Conservation (phyloP, 805 yeast genomes). For the Ogataea neopini region DNA sequence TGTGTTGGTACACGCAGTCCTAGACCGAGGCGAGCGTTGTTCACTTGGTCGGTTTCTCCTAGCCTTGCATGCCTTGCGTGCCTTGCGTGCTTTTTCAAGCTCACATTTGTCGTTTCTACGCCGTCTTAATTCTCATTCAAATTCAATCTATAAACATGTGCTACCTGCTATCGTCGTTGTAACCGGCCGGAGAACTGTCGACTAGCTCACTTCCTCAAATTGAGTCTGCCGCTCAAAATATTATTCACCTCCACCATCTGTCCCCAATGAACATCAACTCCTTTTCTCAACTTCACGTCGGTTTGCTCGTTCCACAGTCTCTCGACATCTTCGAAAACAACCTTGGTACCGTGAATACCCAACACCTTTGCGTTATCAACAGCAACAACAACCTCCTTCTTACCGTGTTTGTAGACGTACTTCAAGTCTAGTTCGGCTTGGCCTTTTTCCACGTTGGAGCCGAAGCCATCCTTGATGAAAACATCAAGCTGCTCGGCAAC, state of each 20-base stretch:
- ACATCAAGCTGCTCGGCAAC: conserved; percentile 15
- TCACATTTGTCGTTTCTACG: too few relatives aligned
- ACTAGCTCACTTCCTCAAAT: conserved; percentile 42
- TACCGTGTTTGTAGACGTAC: conserved; percentile 51
- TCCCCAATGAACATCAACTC: conserved; percentile 68
- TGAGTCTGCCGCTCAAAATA: conserved; percentile 69
- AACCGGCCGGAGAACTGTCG: too few relatives aligned
- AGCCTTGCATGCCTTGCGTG: too few relatives aligned
- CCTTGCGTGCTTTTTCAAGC: too few relatives aligned
- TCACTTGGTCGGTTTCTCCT: too few relatives aligned
- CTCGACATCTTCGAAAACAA: conserved; percentile 57
- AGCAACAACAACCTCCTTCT: conserved; percentile 39
- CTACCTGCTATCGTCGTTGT: too few relatives aligned
- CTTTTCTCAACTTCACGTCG: conserved; percentile 62
- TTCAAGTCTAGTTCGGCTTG: conserved; percentile 43
- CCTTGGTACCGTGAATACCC: conserved; percentile 68
- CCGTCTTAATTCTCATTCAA: neutral
- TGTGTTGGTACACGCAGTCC: too few relatives aligned
- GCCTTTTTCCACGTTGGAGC: conserved; percentile 25
- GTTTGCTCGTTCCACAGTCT: conserved; percentile 62
- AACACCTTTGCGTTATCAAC: conserved; percentile 60
- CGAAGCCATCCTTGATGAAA: conserved; percentile 25
- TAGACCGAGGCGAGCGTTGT: too few relatives aligned
- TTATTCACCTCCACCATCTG: conserved; percentile 59
- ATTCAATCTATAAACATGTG: neutral